These are phyloP conservation scores for Penicillium subrubescens DNA, from an alignment of 495 filamentous ascomycete genomes.

Conservation along the genomic window DNA sequence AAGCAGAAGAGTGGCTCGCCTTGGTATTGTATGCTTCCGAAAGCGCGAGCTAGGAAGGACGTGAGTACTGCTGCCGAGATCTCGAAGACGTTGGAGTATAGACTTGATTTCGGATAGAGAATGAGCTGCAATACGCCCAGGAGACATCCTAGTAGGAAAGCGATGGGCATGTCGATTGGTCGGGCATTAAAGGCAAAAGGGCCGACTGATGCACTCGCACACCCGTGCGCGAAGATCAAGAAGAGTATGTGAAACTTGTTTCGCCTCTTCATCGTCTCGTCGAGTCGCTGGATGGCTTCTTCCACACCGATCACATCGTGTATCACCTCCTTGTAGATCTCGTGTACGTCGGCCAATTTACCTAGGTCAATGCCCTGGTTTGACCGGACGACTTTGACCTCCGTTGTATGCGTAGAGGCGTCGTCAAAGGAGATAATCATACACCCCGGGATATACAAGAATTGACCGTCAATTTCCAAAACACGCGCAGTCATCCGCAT, in stretches of 20 bases:
- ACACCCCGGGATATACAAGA: constrained; percentile 88
- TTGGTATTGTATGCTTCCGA: constrained; percentile 71
- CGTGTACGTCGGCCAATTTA: constrained; percentile 79
- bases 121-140: constrained; percentile 82
- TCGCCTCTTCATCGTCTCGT: constrained; percentile 63
- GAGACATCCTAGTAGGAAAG: constrained; percentile 81
- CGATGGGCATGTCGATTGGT: constrained; percentile 83
- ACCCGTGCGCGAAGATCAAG: constrained; percentile 79
- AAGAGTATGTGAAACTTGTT: constrained; percentile 70
- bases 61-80: constrained; percentile 84
- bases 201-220: constrained; percentile 76
- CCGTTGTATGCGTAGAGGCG: constrained; percentile 83
- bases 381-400: constrained; percentile 83
- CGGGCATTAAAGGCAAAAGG: constrained; percentile 91
- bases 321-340: constrained; percentile 91
- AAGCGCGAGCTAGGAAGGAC: constrained; percentile 84
- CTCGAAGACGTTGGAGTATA: constrained; percentile 86
- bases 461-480: constrained; percentile 87
- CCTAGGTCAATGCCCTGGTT: constrained; percentile 81
- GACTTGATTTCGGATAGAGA: constrained; percentile 74
- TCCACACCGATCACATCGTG: constrained; percentile 86
- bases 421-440: constrained; percentile 98
- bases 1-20: constrained; percentile 81
- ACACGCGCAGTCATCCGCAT: constrained; percentile 89
- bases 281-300: constrained; percentile 72